Conservation (phyloP, 495 filamentous ascomycete species). For the Neurospora sp. region DNA sequence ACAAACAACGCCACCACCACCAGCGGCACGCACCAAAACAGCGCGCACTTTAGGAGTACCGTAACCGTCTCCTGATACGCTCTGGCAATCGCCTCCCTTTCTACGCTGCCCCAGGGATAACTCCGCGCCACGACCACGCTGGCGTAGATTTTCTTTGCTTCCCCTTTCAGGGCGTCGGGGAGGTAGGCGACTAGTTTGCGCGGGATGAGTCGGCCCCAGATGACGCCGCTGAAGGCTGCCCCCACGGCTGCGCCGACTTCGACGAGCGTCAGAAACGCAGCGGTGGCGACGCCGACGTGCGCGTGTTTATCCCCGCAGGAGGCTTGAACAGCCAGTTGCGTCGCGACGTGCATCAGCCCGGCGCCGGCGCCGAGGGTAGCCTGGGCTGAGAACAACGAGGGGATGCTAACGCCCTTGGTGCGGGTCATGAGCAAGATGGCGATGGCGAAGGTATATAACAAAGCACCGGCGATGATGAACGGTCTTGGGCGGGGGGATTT, state of each 20-base stretch:
- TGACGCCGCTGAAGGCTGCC: slow-evolving; percentile 45
- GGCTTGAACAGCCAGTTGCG: slow-evolving; percentile 53
- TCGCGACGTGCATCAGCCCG: slow-evolving; percentile 42
- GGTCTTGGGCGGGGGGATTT: slow-evolving; percentile 14
- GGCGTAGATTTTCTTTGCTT: slow-evolving; percentile 41
- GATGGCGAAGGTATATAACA: slow-evolving; percentile 50
- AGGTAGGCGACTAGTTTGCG: slow-evolving; percentile 39
- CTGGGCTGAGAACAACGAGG: slow-evolving; percentile 56
- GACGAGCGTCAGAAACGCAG: slow-evolving; percentile 45
- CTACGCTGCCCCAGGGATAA: slow-evolving; percentile 37
- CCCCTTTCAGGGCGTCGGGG: slow-evolving; percentile 36
- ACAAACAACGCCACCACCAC: slow-evolving; percentile 32
- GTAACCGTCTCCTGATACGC: slow-evolving; percentile 46
- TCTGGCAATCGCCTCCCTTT: slow-evolving; percentile 40
- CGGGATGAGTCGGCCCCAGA: slow-evolving; percentile 52
- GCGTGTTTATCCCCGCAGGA: slow-evolving; percentile 35
- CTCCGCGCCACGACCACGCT: slow-evolving; percentile 39
- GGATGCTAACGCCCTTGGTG: slow-evolving; percentile 35
- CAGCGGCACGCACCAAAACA: slow-evolving; percentile 33
- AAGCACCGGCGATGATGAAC: slow-evolving; percentile 39
- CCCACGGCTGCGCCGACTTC: slow-evolving; percentile 55
- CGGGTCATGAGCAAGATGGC: slow-evolving; percentile 61
- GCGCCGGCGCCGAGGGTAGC: slow-evolving; percentile 61
- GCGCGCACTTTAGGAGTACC: slow-evolving; percentile 39
- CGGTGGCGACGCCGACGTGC: slow-evolving; percentile 52